Conservation (phyloP, 2,329 filamentous ascomycete genomes). For the Epichloe typhina region DNA sequence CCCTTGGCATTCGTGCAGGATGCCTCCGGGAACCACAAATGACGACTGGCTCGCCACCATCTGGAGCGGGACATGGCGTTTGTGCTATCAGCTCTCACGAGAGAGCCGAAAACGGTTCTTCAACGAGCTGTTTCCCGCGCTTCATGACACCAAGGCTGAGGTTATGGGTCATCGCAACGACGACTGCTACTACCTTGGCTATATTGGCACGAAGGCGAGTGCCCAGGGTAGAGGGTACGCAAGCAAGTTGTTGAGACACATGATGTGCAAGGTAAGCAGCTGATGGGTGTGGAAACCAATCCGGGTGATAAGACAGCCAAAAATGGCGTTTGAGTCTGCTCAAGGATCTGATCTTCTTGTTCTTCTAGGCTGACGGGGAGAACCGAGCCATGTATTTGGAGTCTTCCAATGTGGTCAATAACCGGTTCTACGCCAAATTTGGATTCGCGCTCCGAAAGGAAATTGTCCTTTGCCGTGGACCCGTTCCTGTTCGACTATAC, state of each 20-base stretch:
- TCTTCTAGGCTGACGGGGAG: constrained; percentile 49
- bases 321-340: too few species aligned
- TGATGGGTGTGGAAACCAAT: too few species aligned
- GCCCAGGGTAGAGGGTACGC: constrained; percentile 63
- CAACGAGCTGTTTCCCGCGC: constrained; percentile 59
- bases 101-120: constrained; percentile 67
- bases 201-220: constrained; percentile 62
- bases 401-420: constrained; percentile 56
- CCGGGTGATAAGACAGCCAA: too few species aligned
- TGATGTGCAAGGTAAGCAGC: constrained; percentile 42
- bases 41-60: constrained; percentile 61
- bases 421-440: constrained; percentile 59
- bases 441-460: constrained; percentile 55
- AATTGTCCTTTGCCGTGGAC: constrained; percentile 47
- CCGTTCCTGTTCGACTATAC: constrained; percentile 50
- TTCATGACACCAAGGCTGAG: constrained; percentile 58
- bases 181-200: constrained; percentile 70
- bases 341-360: constrained; percentile 16
- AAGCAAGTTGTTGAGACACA: constrained; percentile 55
- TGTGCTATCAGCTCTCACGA: constrained; percentile 58
- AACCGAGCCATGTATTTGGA: constrained; percentile 63
- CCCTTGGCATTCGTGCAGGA: constrained; percentile 32
- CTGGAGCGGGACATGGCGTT: constrained; percentile 64
- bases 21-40: constrained; percentile 60
- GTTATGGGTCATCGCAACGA: constrained; percentile 54